Conservation (phyloP, 768 basidiomycete species). For the Suillus hirtellus region DNA sequence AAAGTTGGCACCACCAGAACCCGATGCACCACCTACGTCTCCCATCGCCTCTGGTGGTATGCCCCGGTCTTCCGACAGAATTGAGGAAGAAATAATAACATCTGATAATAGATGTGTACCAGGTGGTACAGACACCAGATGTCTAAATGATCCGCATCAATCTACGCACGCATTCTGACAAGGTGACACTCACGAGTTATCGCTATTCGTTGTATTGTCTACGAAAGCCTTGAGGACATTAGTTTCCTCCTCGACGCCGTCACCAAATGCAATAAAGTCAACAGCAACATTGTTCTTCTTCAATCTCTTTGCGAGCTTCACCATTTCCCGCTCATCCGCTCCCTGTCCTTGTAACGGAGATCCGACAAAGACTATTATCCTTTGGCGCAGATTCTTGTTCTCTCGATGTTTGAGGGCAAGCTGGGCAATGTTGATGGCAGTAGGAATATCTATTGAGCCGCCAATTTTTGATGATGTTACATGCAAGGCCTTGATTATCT, state of each 20-base stretch:
- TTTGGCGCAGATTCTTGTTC: conserved; percentile 97
- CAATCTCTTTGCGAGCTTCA: conserved; percentile 91
- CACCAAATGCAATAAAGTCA: conserved; percentile 89
- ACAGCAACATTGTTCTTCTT: conserved; percentile 99
- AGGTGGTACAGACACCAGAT: conserved; percentile 77
- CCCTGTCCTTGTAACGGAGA: conserved; percentile 77
- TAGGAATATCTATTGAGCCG: conserved; percentile 83
- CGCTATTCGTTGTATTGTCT: conserved; percentile 75
- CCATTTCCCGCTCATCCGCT: conserved; percentile 76
- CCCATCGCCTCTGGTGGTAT: conserved; percentile 64
- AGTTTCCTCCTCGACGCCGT: conserved; percentile 78
- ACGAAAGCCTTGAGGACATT: conserved; percentile 78
- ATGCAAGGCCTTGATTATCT: conserved; percentile 82
- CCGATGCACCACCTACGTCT: conserved; percentile 46
- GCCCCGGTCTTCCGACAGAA: conserved; percentile 79
- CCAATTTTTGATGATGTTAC: conserved; percentile 68
- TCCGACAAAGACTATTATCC: conserved; percentile 92
- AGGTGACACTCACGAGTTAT: conserved; percentile 73
- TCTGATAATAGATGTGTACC: conserved; percentile 85
- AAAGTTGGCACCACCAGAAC: conserved; percentile 56
- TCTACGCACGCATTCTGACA: neutral
- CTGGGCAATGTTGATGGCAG: conserved; percentile 91
- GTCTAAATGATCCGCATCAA: conserved; percentile 45
- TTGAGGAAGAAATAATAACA: conserved; percentile 72
- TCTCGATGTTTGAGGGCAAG: conserved; percentile 96